Base-by-base conservation (phyloP, 805 yeast species). In the Lachancea mirantina region DNA sequence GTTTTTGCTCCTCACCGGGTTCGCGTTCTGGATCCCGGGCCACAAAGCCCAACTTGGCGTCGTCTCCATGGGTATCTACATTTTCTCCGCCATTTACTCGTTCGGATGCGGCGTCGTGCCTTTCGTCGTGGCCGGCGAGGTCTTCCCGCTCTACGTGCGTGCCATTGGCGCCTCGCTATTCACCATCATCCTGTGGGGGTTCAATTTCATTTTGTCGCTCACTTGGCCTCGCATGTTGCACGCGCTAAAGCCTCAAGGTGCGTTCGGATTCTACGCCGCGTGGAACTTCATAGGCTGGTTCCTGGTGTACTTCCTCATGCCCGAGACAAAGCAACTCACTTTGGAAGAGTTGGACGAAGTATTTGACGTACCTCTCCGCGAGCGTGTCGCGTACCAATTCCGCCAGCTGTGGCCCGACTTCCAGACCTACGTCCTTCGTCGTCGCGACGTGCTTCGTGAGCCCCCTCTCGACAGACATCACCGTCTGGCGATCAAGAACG, bases 101-200 rank as follows among this genome's bases (percentile, higher is more conserved):
- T 74, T 83, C 3, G 89, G 94, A 35, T 84, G 81, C 55, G 95
- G 95, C 26, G 94, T 92, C 9, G 92, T 84, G 27, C 94, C 95
- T 3, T 84, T 84, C 62, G 80, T 92, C 2, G 82, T 84, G 52
- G 78, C 87, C 15, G 94, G 94, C 7, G 95, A 84, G 57, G 82
- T 80, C 47, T 73, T 80, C 63, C 84, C 89, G 39, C 65, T 83
- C 49, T 79, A 80, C 49, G 73, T 82, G 40, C 74, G 94, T 60
- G 87, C 84, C 44, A 61, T 82, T 33, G 88, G 89, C 34, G 79
- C 84, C 77, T 76, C 87, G 2, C 65, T 77, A 42, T 89, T 88
- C 18, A 77, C 88, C 19, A 78, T 83, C 14, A 74, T 79, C 13
- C 66, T 80, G 53, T 78, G 84, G 84, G 77, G 78, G 58, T 78